These are phyloP conservation scores for Gautieria morchelliformis DNA, from an alignment of 768 basidiomycete species.

Conservation along the genomic window DNA sequence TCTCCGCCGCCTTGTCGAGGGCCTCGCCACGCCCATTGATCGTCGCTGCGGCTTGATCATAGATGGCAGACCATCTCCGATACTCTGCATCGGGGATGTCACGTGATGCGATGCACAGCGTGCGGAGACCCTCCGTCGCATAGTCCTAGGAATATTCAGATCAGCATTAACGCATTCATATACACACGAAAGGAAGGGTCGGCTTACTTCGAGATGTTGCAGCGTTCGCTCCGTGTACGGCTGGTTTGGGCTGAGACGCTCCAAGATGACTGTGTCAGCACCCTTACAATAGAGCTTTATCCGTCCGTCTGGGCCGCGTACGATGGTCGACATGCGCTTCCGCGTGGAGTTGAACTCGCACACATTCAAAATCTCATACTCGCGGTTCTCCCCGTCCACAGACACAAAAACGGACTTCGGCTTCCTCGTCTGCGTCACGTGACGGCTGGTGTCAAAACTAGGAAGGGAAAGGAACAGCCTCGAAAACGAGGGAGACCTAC, in stretches of 20 bases:
- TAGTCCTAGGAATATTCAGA: conserved; percentile 63
- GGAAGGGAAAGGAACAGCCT: not conserved
- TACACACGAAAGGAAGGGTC: not conserved
- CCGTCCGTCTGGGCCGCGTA: conserved; percentile 78
- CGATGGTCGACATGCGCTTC: conserved; percentile 95
- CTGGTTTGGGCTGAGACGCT: conserved; percentile 75
- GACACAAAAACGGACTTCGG: conserved; percentile 92
- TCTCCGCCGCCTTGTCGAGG: conserved; percentile 86
- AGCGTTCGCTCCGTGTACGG: conserved; percentile 79
- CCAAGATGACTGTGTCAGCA: conserved; percentile 95
- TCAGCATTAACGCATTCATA: not conserved
- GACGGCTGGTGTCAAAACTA: not conserved
- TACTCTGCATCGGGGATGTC: conserved; percentile 91
- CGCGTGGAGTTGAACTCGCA: conserved; percentile 99
- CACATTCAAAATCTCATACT: conserved; percentile 90
- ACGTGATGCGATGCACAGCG: conserved; percentile 91
- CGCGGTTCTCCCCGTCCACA: conserved; percentile 56
- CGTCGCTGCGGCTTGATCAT: conserved; percentile 88
- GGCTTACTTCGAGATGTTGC: conserved; percentile 75
- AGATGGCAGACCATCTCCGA: conserved; percentile 76
- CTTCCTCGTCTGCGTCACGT: conserved; percentile 71
- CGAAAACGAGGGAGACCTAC: conserved; percentile 28
- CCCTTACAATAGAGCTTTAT: conserved; percentile 97
- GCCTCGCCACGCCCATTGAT: conserved; percentile 94
- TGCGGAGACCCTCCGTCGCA: conserved; percentile 92